phyloP scores from a whole-genome alignment of 345 rosid species.

The Pugionium cornutum region DNA sequence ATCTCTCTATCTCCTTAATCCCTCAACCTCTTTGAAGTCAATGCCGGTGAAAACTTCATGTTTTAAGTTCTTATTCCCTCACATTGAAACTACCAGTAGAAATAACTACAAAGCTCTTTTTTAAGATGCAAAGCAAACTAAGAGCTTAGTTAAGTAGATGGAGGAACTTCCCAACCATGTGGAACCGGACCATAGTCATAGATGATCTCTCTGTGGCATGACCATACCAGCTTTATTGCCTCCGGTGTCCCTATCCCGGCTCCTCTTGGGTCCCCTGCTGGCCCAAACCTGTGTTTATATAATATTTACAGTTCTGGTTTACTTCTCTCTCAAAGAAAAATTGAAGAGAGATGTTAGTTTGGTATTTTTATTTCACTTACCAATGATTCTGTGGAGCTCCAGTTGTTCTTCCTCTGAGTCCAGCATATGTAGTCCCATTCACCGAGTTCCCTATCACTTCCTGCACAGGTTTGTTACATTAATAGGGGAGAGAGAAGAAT shows the following conservation, averaged over 20 bases:
- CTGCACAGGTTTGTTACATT: slow-evolving; percentile 46
- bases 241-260: slow-evolving; percentile 99
- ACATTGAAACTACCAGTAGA: slow-evolving; percentile 26
- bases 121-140: slow-evolving; percentile 4
- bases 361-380: slow-evolving; percentile 37
- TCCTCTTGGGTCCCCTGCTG: slow-evolving; percentile 97
- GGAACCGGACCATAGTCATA: slow-evolving; percentile 88
- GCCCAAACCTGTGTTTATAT: slow-evolving; percentile 75
- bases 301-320: background rate
- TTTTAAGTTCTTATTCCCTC: slow-evolving; percentile 18
- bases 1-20: background rate
- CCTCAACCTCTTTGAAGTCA: background rate
- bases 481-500: background rate
- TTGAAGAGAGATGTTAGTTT: background rate
- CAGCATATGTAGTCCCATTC: slow-evolving; percentile 95
- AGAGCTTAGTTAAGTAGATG: slow-evolving; percentile 56
- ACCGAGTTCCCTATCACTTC: slow-evolving; percentile 87
- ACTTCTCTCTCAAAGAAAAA: background rate
- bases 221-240: slow-evolving; percentile 97
- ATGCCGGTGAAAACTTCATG: slow-evolving; percentile 11
- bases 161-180: slow-evolving; percentile 69
- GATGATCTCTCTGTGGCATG: slow-evolving; percentile 93
- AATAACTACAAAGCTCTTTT: slow-evolving; percentile 23
- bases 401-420: slow-evolving; percentile 91
- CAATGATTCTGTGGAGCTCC: slow-evolving; percentile 99